Evolutionary conservation across 139 green algal genomes (phyloP).

Genomic region (Micractinium conductrix): DNA sequence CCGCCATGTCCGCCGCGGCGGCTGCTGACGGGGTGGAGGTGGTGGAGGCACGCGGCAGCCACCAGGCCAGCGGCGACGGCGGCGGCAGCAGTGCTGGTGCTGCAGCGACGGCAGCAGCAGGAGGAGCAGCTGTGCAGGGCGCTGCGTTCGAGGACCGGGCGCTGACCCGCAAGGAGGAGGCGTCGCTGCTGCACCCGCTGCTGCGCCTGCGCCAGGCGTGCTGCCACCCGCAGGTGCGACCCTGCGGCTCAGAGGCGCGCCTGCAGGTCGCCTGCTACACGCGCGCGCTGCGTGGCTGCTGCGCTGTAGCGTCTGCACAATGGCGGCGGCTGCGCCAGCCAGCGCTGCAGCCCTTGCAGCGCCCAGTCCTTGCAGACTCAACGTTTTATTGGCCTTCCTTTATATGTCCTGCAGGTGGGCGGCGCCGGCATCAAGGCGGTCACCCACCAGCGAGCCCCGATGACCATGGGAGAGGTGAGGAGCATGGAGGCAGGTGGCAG

Average conservation of each 20-base stretch:
- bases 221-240: constrained; percentile 88
- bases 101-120: constrained; percentile 34
- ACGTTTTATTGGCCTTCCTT: background rate
- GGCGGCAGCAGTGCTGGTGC: too few relatives aligned
- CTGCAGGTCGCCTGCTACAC: too few relatives aligned
- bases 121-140: background rate
- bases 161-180: constrained; percentile 61
- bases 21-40: background rate
- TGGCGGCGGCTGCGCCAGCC: too few relatives aligned
- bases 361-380: too few relatives aligned
- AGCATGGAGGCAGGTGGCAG: too few relatives aligned
- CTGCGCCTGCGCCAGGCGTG: constrained; percentile 89
- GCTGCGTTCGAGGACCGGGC: constrained; percentile 43
- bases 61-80: background rate
- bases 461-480: constrained; percentile 91
- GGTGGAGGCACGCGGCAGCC: too few relatives aligned
- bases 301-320: too few relatives aligned
- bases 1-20: constrained; percentile 23
- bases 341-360: too few relatives aligned
- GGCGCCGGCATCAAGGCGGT: constrained; percentile 70
- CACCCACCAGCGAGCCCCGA: constrained; percentile 45
- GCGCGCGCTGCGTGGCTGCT: too few relatives aligned
- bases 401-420: constrained; percentile 63
- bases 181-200: constrained; percentile 69
- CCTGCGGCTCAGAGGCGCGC: too few relatives aligned